phyloP scores from a whole-genome alignment of 495 filamentous ascomycete species.

The Hyaloscypha finlandica region DNA sequence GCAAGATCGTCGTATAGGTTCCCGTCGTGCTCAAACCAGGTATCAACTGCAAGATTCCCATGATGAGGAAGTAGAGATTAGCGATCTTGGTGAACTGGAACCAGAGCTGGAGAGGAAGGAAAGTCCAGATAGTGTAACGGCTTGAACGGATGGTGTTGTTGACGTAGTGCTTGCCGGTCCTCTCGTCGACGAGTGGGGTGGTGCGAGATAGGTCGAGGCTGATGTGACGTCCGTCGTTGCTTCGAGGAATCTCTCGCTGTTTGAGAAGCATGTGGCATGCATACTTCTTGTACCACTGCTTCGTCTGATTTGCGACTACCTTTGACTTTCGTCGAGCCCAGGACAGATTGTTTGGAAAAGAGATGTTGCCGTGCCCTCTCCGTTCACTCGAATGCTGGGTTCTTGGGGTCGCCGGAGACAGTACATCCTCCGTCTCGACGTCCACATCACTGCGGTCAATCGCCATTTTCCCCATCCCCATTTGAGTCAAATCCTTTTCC shows the following conservation, averaged over 20 bases:
- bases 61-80: constrained; percentile 89
- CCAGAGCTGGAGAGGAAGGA: constrained; percentile 82
- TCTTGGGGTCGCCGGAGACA: too few species aligned
- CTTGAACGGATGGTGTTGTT: constrained; percentile 82
- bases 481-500: too few species aligned
- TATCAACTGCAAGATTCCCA: constrained; percentile 86
- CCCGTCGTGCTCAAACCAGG: constrained; percentile 89
- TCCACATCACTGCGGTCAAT: too few species aligned
- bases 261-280: constrained; percentile 1
- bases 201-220: constrained; percentile 54
- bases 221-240: constrained; percentile 45
- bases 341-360: too few species aligned
- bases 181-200: constrained; percentile 66
- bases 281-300: constrained; percentile 5
- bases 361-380: too few species aligned
- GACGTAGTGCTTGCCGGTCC: constrained; percentile 71
- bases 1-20: constrained; percentile 84
- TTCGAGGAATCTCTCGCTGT: constrained; percentile 23
- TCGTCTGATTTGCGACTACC: too few species aligned
- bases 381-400: too few species aligned
- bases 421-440: too few species aligned
- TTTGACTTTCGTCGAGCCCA: too few species aligned
- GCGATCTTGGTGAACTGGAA: constrained; percentile 89
- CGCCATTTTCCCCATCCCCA: too few species aligned
- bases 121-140: constrained; percentile 86